phyloP scores from a whole-genome alignment of 441 rosid species.

The Capsella rubella region DNA sequence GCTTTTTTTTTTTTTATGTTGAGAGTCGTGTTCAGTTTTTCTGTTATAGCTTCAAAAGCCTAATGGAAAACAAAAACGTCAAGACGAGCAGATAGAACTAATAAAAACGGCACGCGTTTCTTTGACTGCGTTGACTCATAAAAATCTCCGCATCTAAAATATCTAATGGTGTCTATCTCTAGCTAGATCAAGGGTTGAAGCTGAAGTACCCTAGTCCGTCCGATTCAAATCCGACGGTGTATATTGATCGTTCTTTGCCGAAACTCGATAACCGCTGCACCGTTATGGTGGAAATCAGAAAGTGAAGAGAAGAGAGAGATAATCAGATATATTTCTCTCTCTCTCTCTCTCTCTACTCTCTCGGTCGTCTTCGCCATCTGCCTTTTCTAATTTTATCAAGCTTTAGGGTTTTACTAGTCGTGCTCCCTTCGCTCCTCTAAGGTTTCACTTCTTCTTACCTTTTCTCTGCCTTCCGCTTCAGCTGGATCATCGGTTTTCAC shows the following conservation, averaged over 20 bases:
- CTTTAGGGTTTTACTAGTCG: background rate
- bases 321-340: background rate
- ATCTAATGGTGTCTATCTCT: background rate
- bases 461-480: slow-evolving; percentile 17
- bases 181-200: background rate
- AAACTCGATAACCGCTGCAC: slow-evolving; percentile 15
- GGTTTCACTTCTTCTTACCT: slow-evolving; percentile 4
- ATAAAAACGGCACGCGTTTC: slow-evolving; percentile 19
- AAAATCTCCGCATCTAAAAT: background rate
- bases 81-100: background rate
- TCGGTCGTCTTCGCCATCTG: slow-evolving; percentile 25
- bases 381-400: background rate
- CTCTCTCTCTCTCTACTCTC: slow-evolving; percentile 24
- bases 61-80: slow-evolving; percentile 19
- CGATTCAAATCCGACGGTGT: slow-evolving; percentile 33
- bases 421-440: background rate
- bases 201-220: background rate
- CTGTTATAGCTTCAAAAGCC: background rate
- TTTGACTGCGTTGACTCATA: background rate
- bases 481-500: slow-evolving; percentile 18
- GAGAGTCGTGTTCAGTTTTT: background rate
- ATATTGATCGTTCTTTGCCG: background rate
- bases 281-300: slow-evolving; percentile 11
- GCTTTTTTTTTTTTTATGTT: background rate
- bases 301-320: slow-evolving; percentile 8